phyloP scores from a whole-genome alignment of 306 rosid genomes.

The Fragaria iinumae region DNA sequence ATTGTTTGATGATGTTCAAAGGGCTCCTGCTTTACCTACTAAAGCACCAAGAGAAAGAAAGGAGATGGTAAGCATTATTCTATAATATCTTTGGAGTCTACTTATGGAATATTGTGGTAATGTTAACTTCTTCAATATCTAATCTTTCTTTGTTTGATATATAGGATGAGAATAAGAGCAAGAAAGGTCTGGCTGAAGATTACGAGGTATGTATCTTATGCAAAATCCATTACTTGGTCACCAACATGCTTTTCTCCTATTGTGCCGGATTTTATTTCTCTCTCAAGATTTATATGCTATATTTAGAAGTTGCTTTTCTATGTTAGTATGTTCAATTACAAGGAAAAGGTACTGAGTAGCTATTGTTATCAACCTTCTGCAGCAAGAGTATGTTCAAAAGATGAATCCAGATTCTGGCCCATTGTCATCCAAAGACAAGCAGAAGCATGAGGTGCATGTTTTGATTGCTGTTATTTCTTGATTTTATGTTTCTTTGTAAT shows the following conservation, averaged over 20 bases:
- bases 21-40: conserved; percentile 57
- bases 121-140: conserved; percentile 21
- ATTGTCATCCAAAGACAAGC: conserved; percentile 65
- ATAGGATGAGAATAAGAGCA: conserved; percentile 92
- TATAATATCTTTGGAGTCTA: conserved; percentile 20
- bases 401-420: conserved; percentile 54
- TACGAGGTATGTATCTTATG: conserved; percentile 72
- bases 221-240: conserved; percentile 18
- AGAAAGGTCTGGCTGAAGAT: conserved; percentile 81
- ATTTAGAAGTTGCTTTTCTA: background rate
- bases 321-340: background rate
- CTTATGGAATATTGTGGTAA: conserved; percentile 9
- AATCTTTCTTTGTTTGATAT: conserved; percentile 12
- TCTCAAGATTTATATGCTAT: background rate
- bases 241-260: background rate
- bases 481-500: background rate
- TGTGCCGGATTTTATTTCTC: background rate
- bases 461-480: background rate
- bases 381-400: conserved; percentile 85
- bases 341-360: background rate
- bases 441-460: conserved; percentile 64
- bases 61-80: conserved; percentile 63
- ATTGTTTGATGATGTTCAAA: conserved; percentile 67
- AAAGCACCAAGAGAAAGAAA: conserved; percentile 64
- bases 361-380: conserved; percentile 30